These are phyloP conservation scores for Tolypocladium cylindrosporum DNA, from an alignment of 2,329 filamentous ascomycete species.

Conservation along the genomic window DNA sequence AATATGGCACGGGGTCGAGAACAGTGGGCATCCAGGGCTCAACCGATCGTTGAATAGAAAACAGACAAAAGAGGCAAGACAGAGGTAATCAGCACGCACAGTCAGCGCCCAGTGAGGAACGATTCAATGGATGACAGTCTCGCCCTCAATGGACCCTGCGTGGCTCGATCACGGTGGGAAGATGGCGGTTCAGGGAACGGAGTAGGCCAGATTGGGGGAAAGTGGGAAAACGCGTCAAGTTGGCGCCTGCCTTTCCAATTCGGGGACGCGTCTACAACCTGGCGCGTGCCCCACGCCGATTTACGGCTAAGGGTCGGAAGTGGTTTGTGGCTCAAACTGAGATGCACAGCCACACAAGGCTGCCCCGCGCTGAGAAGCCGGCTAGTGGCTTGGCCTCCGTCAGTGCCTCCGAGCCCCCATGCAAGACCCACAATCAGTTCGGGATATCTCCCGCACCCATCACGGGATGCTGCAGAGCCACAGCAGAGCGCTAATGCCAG, in stretches of 20 bases:
- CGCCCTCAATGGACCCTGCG: neutral
- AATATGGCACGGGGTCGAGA: neutral
- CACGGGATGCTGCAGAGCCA: neutral
- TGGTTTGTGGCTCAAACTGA: neutral
- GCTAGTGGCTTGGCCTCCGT: constrained; percentile 3
- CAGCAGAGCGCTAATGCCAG: neutral
- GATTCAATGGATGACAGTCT: constrained; percentile 1
- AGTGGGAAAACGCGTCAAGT: constrained; percentile 9
- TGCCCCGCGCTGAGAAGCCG: neutral
- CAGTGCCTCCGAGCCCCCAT: neutral
- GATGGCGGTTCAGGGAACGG: neutral
- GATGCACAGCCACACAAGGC: neutral
- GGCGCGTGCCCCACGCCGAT: neutral
- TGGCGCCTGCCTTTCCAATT: neutral
- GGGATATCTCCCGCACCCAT: neutral
- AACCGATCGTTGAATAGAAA: neutral
- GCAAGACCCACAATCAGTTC: neutral
- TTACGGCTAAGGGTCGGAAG: neutral
- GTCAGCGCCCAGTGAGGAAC: neutral
- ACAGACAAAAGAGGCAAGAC: neutral
- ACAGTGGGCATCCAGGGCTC: neutral
- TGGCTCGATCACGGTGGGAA: neutral
- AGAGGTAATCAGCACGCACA: neutral
- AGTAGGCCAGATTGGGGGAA: neutral
- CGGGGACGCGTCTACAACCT: constrained; percentile 1